Evolutionary conservation across 768 basidiomycete genomes (phyloP).

Genomic region (Russula emetica): DNA sequence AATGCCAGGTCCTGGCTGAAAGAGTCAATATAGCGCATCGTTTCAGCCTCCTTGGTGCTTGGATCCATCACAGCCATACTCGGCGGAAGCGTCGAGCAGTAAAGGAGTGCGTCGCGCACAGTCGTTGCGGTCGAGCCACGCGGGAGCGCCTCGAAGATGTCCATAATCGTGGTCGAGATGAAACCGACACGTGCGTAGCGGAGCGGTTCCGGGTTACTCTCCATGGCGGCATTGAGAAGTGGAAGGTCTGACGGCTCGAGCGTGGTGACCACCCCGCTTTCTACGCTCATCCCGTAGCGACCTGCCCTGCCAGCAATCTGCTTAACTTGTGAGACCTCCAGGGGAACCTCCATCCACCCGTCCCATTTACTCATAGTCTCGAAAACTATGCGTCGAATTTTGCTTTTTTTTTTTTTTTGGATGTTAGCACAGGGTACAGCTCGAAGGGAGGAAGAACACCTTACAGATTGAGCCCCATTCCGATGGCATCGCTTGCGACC

Average conservation of each 20-base stretch:
- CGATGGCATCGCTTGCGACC: slow-evolving; percentile 91
- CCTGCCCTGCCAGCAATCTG: slow-evolving; percentile 95
- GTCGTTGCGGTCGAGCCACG: slow-evolving; percentile 38
- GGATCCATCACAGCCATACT: slow-evolving; percentile 40
- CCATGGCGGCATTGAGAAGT: slow-evolving; percentile 53
- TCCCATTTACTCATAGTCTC: slow-evolving; percentile 59
- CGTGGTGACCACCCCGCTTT: slow-evolving; percentile 71
- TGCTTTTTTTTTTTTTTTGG: slow-evolving; percentile 76
- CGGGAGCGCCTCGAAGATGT: slow-evolving; percentile 44
- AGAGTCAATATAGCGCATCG: slow-evolving; percentile 45
- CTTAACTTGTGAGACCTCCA: slow-evolving; percentile 78
- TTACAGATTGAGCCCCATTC: slow-evolving; percentile 96
- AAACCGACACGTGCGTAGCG: slow-evolving; percentile 47
- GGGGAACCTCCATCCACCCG: slow-evolving; percentile 39
- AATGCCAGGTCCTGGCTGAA: slow-evolving; percentile 39
- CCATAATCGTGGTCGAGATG: slow-evolving; percentile 29
- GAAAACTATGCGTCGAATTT: slow-evolving; percentile 87
- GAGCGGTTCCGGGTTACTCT: slow-evolving; percentile 47
- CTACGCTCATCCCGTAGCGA: slow-evolving; percentile 62
- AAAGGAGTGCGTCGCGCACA: slow-evolving; percentile 47
- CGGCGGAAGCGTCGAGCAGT: slow-evolving; percentile 44
- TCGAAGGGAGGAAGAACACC: slow-evolving; percentile 31
- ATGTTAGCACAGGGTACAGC: background rate
- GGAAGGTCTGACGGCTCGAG: slow-evolving; percentile 59
- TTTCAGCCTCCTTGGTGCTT: slow-evolving; percentile 30